phyloP scores from a whole-genome alignment of 352 stramenopile species.

The Pythium phragmitis region DNA sequence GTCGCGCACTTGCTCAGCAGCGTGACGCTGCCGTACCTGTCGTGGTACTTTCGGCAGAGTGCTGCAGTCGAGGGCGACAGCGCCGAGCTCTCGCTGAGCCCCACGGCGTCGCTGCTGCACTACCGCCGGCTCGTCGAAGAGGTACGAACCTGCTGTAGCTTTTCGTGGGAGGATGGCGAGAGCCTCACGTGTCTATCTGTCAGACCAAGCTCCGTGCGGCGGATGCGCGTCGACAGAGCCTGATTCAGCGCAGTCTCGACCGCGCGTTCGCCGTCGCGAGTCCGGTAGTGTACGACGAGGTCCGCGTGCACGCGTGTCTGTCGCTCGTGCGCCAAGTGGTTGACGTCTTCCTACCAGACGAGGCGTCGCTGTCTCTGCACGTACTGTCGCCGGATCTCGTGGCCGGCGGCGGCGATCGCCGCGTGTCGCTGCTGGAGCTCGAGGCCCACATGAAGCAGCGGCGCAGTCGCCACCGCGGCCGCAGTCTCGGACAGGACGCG shows the following conservation, averaged over 20 bases:
- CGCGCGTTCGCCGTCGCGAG: slow-evolving; percentile 13
- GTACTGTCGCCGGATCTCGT: slow-evolving; percentile 56
- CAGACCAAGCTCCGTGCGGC: slow-evolving; percentile 19
- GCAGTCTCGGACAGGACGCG: slow-evolving; percentile 21
- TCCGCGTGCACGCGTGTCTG: slow-evolving; percentile 56
- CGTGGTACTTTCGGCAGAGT: slow-evolving; percentile 42
- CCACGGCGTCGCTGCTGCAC: slow-evolving; percentile 45
- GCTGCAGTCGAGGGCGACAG: slow-evolving; percentile 9
- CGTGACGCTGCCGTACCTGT: slow-evolving; percentile 44
- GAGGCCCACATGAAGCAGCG: slow-evolving; percentile 58
- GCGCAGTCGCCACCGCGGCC: slow-evolving; percentile 38
- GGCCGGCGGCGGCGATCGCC: slow-evolving; percentile 27
- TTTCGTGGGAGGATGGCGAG: not conserved
- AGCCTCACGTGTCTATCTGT: not conserved
- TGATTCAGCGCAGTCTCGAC: slow-evolving; percentile 26
- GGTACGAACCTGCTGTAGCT: slow-evolving; percentile 22
- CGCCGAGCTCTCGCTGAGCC: slow-evolving; percentile 26
- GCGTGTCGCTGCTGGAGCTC: slow-evolving; percentile 48
- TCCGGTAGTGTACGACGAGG: slow-evolving; percentile 37
- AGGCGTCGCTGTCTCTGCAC: slow-evolving; percentile 19
- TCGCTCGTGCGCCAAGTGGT: slow-evolving; percentile 52
- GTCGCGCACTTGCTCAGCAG: slow-evolving; percentile 60
- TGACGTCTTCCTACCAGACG: slow-evolving; percentile 54
- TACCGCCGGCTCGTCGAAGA: slow-evolving; percentile 48
- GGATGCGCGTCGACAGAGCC: slow-evolving; percentile 15